Conservation (phyloP, 805 yeast species). For the Hanseniaspora vineae region DNA sequence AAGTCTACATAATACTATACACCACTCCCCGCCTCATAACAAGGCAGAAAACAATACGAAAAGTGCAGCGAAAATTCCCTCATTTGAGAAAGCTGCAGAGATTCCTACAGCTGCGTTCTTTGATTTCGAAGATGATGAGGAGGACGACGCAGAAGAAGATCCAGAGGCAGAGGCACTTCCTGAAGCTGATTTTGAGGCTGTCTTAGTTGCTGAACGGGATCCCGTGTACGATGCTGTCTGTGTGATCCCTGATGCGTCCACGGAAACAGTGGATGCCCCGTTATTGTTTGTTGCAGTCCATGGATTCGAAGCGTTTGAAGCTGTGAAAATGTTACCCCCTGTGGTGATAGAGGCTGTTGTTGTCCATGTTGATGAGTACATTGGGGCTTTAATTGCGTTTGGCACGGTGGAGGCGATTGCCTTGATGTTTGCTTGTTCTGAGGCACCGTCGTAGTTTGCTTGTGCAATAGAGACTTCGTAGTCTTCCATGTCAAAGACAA, state of each 20-base stretch:
- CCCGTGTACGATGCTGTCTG: neutral
- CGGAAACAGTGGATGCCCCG: slow-evolving; percentile 2
- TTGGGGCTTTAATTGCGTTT: slow-evolving; percentile 35
- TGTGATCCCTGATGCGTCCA: no score
- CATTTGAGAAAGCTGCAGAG: no score
- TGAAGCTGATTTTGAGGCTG: neutral
- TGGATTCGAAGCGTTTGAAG: slow-evolving; percentile 1
- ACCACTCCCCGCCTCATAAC: no score
- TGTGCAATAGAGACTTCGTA: slow-evolving; percentile 33
- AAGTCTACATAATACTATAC: no score
- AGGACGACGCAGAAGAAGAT: no score
- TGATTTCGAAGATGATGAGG: no score
- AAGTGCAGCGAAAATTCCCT: no score
- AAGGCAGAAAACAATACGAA: no score
- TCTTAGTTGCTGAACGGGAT: neutral
- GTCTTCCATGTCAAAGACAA: slow-evolving; percentile 41
- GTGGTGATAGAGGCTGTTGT: slow-evolving; percentile 2
- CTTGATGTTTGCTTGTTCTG: slow-evolving; percentile 27
- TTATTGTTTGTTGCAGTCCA: slow-evolving; percentile 4
- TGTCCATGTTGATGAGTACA: slow-evolving; percentile 30
- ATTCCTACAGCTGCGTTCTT: no score
- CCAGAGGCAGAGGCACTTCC: neutral
- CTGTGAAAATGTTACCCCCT: slow-evolving; percentile 20
- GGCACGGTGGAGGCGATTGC: slow-evolving; percentile 35
- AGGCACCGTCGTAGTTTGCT: slow-evolving; percentile 21